Base-by-base conservation (phyloP, 352 stramenopile genomes). In the Phytophthora kernoviae region DNA sequence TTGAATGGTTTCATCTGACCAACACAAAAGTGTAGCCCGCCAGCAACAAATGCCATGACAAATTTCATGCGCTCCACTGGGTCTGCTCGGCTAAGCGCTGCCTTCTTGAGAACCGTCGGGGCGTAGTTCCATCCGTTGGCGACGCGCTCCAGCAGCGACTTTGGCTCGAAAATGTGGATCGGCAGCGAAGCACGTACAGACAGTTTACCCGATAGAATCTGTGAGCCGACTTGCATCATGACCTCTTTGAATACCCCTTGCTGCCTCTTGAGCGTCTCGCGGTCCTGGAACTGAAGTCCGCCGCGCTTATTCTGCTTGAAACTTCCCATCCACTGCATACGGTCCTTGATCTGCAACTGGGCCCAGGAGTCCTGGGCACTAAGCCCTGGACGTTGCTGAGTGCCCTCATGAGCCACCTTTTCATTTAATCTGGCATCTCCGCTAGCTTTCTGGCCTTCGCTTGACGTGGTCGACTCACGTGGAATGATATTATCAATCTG, bases 1-100 rank as follows among this genome's bases (percentile, higher is more conserved):
- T 91, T 93, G 63, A 93, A 93, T 4, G 84, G 84, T 54, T 93
- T 93, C 46, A 85, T 66, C 53, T 91, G 82, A 5, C 80, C 78
- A 24, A 86, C 59, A 43, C 84, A 90, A 57, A 90, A 90, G 58
- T 93, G 84, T 22, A 90, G 67, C 1, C 84, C 84, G 18, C 75
- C 79, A 2, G 77, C 69, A 18, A 85, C 77, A 44, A 91, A 93
- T 33, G 78, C 70, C 58, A 93, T 90, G 3, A 90, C 68, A 30
- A 80, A 70, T 62, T 90, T 88, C 65, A 93, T 74, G 12, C 84
- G 79, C 50, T 91, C 81, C 15, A 87, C 40, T 6, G 84, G 77
- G 12, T 91, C 81, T 4, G 58, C 40, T 4, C 49, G 30, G 47
- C 63, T 74, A 12, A 83, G 55, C 3, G 84, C 79, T 1, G 84